Evolutionary conservation across 2,329 filamentous ascomycete genomes (phyloP).

Genomic region (Sordariomycetes sp.): DNA sequence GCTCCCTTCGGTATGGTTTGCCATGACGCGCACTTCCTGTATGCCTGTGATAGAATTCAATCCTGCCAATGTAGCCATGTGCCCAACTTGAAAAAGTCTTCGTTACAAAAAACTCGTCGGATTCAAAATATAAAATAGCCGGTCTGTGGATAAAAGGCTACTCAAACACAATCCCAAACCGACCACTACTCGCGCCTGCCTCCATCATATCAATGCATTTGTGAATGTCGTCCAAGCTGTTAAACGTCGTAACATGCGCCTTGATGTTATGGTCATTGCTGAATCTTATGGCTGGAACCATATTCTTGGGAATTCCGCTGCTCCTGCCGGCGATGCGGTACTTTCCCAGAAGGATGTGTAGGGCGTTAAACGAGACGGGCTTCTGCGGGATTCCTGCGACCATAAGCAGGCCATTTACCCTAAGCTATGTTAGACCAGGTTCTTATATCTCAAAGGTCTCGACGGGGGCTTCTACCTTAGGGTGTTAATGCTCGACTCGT

Average conservation of each 20-base stretch:
- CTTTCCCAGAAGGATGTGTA: constrained; percentile 5
- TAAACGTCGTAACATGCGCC: constrained; percentile 4
- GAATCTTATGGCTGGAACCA: constrained; percentile 5
- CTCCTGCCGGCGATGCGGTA: constrained; percentile 5
- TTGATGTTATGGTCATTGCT: constrained; percentile 7
- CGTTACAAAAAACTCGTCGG: too few species aligned
- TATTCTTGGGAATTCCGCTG: constrained; percentile 6
- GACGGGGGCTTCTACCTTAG: not conserved
- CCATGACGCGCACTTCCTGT: too few species aligned
- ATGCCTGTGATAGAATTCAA: too few species aligned
- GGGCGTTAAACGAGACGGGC: constrained; percentile 5
- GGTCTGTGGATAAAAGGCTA: not conserved
- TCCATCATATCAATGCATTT: constrained; percentile 6
- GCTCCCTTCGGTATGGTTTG: too few species aligned
- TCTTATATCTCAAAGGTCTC: not conserved
- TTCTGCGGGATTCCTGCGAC: constrained; percentile 8
- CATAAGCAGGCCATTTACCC: constrained; percentile 8
- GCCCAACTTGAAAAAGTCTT: too few species aligned
- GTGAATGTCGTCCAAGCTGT: constrained; percentile 1
- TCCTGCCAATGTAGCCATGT: too few species aligned
- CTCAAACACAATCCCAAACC: constrained; percentile 3
- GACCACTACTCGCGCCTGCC: constrained; percentile 1
- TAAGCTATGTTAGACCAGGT: not conserved
- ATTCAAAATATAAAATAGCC: too few species aligned
- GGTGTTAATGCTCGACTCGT: constrained; percentile 4